phyloP scores from a whole-genome alignment of 1,139 yeast genomes.

The Yamadazyma mexicana region DNA sequence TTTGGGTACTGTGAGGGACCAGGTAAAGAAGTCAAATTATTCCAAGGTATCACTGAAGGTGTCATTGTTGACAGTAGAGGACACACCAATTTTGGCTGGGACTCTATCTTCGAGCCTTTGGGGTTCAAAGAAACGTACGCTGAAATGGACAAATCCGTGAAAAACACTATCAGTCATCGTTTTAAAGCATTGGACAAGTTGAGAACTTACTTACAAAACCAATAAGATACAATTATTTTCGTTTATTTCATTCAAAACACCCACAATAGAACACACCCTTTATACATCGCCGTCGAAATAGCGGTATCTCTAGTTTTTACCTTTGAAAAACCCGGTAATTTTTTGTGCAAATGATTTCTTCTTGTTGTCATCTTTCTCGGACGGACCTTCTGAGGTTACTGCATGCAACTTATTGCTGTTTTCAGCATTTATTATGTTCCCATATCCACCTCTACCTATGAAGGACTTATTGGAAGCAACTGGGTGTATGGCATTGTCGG shows the following conservation, averaged over 20 bases:
- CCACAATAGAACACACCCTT: too few species aligned
- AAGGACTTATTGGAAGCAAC: conserved; percentile 41
- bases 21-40: conserved; percentile 64
- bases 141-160: conserved; percentile 77
- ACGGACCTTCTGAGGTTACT: conserved; percentile 24
- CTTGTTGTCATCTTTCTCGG: conserved; percentile 12
- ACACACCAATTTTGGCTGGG: conserved; percentile 89
- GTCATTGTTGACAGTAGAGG: conserved; percentile 77
- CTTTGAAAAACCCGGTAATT: conserved; percentile 24
- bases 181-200: conserved; percentile 77
- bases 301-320: not conserved
- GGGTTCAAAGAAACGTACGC: conserved; percentile 79
- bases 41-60: conserved; percentile 87
- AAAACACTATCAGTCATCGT: conserved; percentile 85
- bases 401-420: conserved; percentile 23
- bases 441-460: conserved; percentile 52
- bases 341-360: conserved; percentile 33
- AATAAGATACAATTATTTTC: conserved; percentile 12
- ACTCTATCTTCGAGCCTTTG: conserved; percentile 79
- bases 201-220: conserved; percentile 49
- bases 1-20: conserved; percentile 91
- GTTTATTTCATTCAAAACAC: too few species aligned
- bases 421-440: conserved; percentile 33
- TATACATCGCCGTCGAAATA: not conserved
- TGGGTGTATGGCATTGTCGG: conserved; percentile 30